Evolutionary conservation across 108 stramenopile species (phyloP).

Genomic region (Aurantiochytrium sp.): DNA sequence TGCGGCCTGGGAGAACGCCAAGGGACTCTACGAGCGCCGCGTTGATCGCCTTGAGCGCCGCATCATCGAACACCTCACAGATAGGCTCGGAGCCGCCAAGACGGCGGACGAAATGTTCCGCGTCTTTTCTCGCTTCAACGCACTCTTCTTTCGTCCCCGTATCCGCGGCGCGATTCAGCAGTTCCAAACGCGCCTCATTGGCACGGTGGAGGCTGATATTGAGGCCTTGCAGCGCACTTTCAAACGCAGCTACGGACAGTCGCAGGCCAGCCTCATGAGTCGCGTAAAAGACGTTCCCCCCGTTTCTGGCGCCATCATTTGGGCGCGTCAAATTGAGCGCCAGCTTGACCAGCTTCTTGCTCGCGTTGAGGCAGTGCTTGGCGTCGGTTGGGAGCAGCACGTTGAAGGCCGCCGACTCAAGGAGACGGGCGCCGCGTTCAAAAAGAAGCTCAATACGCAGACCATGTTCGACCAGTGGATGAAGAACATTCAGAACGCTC

Average conservation of each 20-base stretch:
- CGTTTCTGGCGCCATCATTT: slow-evolving; percentile 85
- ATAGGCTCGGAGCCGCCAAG: slow-evolving; percentile 35
- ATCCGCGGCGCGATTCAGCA: slow-evolving; percentile 85
- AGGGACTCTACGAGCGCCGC: background rate
- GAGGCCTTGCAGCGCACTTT: slow-evolving; percentile 84
- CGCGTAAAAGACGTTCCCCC: slow-evolving; percentile 84
- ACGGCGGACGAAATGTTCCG: slow-evolving; percentile 97
- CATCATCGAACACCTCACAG: slow-evolving; percentile 35
- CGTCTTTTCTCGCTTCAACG: slow-evolving; percentile 86
- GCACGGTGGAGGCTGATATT: slow-evolving; percentile 76
- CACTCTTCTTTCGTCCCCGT: slow-evolving; percentile 76
- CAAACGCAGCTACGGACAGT: slow-evolving; percentile 74
- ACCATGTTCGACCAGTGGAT: slow-evolving; percentile 74
- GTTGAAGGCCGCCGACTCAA: slow-evolving; percentile 84
- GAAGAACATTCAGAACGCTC: slow-evolving; percentile 55
- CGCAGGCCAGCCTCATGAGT: slow-evolving; percentile 58
- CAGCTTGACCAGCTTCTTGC: slow-evolving; percentile 80
- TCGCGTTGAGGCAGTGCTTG: slow-evolving; percentile 87
- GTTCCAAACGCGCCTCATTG: slow-evolving; percentile 83
- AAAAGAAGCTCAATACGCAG: slow-evolving; percentile 78
- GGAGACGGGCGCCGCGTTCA: slow-evolving; percentile 78
- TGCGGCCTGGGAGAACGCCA: background rate
- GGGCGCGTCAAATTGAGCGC: slow-evolving; percentile 96
- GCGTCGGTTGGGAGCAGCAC: slow-evolving; percentile 86
- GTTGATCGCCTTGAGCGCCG: slow-evolving; percentile 41